Evolutionary conservation across 495 filamentous ascomycete species (phyloP), one percentile per base, ranked within the genome.

Genomic region (Hypoxylon trugodes): DNA sequence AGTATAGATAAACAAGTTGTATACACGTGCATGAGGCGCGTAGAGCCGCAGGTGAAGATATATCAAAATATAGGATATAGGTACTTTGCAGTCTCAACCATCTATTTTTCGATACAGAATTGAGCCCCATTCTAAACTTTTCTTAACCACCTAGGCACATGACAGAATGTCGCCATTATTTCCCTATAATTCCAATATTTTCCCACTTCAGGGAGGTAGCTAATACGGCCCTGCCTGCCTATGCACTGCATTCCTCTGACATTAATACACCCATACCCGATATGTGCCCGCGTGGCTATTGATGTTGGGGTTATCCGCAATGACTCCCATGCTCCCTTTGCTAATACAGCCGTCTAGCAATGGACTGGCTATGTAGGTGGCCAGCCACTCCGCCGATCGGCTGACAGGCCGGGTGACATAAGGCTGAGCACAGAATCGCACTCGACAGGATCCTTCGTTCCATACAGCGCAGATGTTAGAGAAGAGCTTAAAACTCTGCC

Each of bases 401-500:
- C 59, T 70, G 57, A 72, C 58, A 4, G 67, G 61, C 21, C 54
- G 61, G 13, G 25, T 32, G 15, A 72, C 58, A 28, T 57, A 68
- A 16, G 70, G 70, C 25, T 72, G 70, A 12, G 70, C 67, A 25
- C 70, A 72, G 33, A 72, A 65, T n/a, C 70, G 63, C 43, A 72
- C 49, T 24, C 60, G 50, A 45, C 70, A 72, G 13, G 53, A 58
- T 28, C 66, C 60, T 18, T 70, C 33, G 13, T 54, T 41, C 70
- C 70, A 72, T n/a, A 70, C 63, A 25, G 66, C 57, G 45, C 70
- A 72, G 35, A 72, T 13, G 10, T 61, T 61, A 10, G 70, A 61
- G 51, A 57, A 70, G 18, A 72, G 61, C 16, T 41, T 35, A 33
- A 62, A 65, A 3, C 62, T 36, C 19, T 70, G 57, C 52, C 70